Evolutionary conservation across 345 rosid species (phyloP), one percentile per base, ranked within the genome.

Genomic region (Pistacia vera): DNA sequence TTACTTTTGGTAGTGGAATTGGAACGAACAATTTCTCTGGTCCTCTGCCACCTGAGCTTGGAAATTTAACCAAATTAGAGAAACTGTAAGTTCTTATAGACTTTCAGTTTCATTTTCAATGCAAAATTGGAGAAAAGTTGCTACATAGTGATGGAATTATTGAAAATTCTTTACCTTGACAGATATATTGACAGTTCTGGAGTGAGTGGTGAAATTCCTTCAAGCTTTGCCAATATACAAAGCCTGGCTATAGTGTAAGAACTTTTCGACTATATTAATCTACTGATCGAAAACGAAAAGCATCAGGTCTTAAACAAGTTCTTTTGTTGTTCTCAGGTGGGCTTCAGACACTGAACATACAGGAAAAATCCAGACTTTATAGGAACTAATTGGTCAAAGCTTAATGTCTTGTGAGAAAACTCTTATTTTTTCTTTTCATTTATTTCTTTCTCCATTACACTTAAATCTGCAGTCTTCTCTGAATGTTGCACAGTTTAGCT

Each of bases 291-390:
- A 52, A 52, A 4, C 1, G 18, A 44, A 70, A 56, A n/a, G 73
- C 11, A 13, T 30, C 8, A 33, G 14, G 38, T 59, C 56, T 41
- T 44, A 16, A 17, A 30, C 44, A 7, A 68, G 30, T 52, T 16
- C 13, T 52, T 51, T 4, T 62, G 4, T 62, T 48, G 68, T 48
- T 73, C 48, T 71, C 89, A 94, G 97, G 77, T 83, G 86, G n/a
- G n/a, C n/a, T n/a, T n/a, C n/a, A n/a, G n/a, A n/a, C n/a, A n/a
- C n/a, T n/a, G n/a, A n/a, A n/a, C 82, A 89, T 66, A 87, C 90
- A 5, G 95, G 98, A 70, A 82, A 16, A 44, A 82, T 94, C 77
- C 98, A 2, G 89, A 81, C 68, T 89, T 93, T 61, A 86, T 88
- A 52, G 98, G 94, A 61, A 38, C 44, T 2, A 89, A 81, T 68